Conservation (phyloP, 2,329 filamentous ascomycete genomes). For the Pyrenophora teres region DNA sequence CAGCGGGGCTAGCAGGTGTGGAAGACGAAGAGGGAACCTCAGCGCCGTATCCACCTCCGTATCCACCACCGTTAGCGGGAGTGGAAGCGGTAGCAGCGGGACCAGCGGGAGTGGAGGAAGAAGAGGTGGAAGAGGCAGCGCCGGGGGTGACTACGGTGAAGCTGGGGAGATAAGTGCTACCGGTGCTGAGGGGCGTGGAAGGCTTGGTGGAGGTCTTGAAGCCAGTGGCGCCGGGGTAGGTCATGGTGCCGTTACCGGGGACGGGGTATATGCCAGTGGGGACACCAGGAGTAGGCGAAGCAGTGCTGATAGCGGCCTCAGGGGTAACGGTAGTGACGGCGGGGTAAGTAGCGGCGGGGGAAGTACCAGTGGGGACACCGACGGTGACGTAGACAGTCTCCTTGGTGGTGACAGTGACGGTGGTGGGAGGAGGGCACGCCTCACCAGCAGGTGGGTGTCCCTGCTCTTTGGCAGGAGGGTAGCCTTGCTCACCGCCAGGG, state of each 20-base stretch:
- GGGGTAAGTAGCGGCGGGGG: constrained; percentile 11
- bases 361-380: constrained; percentile 19
- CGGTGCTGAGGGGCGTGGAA: constrained; percentile 16
- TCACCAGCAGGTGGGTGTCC: constrained; percentile 2
- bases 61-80: not conserved
- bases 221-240: constrained; percentile 36
- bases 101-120: too few relatives aligned
- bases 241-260: constrained; percentile 34
- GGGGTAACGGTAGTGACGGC: constrained; percentile 10
- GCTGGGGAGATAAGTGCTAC: constrained; percentile 25
- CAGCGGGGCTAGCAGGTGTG: constrained; percentile 9
- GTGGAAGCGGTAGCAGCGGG: constrained; percentile 20
- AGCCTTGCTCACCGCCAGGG: too few relatives aligned
- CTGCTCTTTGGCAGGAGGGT: too few relatives aligned
- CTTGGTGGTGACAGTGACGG: constrained; percentile 45
- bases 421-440: constrained; percentile 42
- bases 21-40: not conserved
- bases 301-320: constrained; percentile 14
- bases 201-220: constrained; percentile 42
- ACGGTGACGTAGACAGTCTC: constrained; percentile 47
- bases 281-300: constrained; percentile 17
- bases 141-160: constrained; percentile 28
- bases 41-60: constrained; percentile 20
- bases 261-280: constrained; percentile 32
- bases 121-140: constrained; percentile 15